Base-by-base conservation (phyloP, 164 flowering plant genomes). In the Stephania yunnanensis region DNA sequence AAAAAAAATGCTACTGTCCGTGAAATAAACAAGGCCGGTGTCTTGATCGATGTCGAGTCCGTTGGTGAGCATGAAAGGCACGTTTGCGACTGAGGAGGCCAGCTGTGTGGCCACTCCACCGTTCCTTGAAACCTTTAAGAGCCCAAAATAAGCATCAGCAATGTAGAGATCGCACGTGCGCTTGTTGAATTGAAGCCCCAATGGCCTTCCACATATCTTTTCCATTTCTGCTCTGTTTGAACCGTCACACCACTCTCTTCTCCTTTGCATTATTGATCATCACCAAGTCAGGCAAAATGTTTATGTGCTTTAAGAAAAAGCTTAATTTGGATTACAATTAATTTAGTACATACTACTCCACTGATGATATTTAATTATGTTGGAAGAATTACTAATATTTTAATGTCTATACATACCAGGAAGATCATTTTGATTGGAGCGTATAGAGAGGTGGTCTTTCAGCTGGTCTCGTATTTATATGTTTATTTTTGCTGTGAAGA, bases 21-120 rank as follows among this genome's bases (percentile, higher is more conserved):
- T 81, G 44, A 81, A 78, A 50, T 75, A 81, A 45, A 81, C 77
- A 0, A 13, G 29, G 52, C 79, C 81, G 7, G 31, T 22, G 12
- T 2, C n/a, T 25, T 20, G 75, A 42, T 81, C 77, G n/a, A 81
- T 72, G 66, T 79, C 84, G 69, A 81, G 61, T 11, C 36, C 75
- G 17, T 78, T 58, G 2, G 69, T 17, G 55, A 75, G 73, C 15
- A 6, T 36, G 30, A 78, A 75, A 1, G 75, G 75, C 3, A 30
- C 29, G 1, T 79, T 80, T 30, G 73, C 69, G 50, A 73, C 79
- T 36, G 44, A 4, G 10, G 70, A 36, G 6, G 76, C 83, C 13
- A 82, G 68, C 17, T 7, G 58, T 29, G 44, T 74, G 1, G 77
- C 77, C n/a, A 30, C 69, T 58, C 77, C 80, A 19, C 77, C 80